Evolutionary conservation across 169 alveolate genomes (phyloP).

Genomic region (Blepharisma undulans): DNA sequence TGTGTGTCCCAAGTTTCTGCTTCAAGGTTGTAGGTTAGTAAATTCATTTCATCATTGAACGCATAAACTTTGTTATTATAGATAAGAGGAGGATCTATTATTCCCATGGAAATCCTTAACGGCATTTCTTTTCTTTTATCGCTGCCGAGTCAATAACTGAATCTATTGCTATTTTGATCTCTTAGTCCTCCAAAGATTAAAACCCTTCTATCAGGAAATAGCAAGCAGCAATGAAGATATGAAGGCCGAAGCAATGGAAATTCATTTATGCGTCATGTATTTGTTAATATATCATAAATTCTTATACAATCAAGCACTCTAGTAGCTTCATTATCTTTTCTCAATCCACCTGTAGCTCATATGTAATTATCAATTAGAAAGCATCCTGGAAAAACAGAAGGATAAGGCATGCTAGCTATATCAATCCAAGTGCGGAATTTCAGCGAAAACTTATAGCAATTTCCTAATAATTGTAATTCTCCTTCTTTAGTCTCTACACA

Average conservation of each 20-base stretch:
- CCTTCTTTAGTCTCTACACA: not conserved
- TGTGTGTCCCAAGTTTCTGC: not conserved
- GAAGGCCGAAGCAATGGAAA: not conserved
- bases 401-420: not conserved
- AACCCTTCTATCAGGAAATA: not conserved
- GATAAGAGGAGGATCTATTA: not conserved
- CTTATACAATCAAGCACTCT: not conserved
- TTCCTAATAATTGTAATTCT: not conserved
- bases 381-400: not conserved
- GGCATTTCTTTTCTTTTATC: not conserved
- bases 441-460: not conserved
- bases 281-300: not conserved
- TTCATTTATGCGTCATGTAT: not conserved
- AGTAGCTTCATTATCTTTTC: not conserved
- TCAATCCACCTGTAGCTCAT: not conserved
- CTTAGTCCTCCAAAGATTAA: not conserved
- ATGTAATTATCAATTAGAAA: not conserved
- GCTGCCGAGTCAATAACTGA: not conserved
- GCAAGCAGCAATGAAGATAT: not conserved
- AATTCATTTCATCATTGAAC: not conserved
- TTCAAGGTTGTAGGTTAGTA: not conserved
- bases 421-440: not conserved
- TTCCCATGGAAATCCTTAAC: not conserved
- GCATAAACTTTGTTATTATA: not conserved
- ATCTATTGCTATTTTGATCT: not conserved